These are phyloP conservation scores for Morella rubra DNA, from an alignment of 306 rosid genomes.

Conservation along the genomic window DNA sequence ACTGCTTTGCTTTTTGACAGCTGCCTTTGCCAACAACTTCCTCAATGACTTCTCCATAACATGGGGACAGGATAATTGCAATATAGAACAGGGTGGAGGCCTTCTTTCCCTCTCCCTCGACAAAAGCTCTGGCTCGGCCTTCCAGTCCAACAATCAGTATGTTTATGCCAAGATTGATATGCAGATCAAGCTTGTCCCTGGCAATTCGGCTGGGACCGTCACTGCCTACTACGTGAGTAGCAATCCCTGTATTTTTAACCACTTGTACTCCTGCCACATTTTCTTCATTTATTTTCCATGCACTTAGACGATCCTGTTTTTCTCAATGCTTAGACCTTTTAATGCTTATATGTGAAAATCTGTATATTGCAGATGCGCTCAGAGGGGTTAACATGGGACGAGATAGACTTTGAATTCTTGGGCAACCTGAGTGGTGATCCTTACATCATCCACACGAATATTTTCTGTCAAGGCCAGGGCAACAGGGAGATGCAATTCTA, in stretches of 20 bases:
- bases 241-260: too few relatives aligned
- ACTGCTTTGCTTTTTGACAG: conserved; percentile 7
- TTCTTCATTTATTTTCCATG: neutral
- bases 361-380: conserved; percentile 33
- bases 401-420: conserved; percentile 52
- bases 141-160: conserved; percentile 37
- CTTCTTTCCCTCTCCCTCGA: conserved; percentile 36
- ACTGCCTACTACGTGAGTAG: conserved; percentile 37
- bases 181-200: conserved; percentile 45
- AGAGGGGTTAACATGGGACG: conserved; percentile 34
- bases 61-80: conserved; percentile 33
- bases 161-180: conserved; percentile 37
- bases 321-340: neutral
- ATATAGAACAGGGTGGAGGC: conserved; percentile 31
- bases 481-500: conserved; percentile 38
- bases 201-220: conserved; percentile 48
- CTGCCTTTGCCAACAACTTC: conserved; percentile 26
- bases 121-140: conserved; percentile 39
- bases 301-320: too few relatives aligned
- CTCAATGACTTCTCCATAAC: conserved; percentile 25
- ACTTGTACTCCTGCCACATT: too few relatives aligned
- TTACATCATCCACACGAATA: conserved; percentile 44
- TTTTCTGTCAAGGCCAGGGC: conserved; percentile 40
- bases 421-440: conserved; percentile 39
- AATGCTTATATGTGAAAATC: neutral